Percentiles rank a stretch among this genome's conserved stretches.
Evolutionary conservation across 2,329 filamentous ascomycete genomes (phyloP).

Genomic region (Phyllosticta paracitricarpa): DNA sequence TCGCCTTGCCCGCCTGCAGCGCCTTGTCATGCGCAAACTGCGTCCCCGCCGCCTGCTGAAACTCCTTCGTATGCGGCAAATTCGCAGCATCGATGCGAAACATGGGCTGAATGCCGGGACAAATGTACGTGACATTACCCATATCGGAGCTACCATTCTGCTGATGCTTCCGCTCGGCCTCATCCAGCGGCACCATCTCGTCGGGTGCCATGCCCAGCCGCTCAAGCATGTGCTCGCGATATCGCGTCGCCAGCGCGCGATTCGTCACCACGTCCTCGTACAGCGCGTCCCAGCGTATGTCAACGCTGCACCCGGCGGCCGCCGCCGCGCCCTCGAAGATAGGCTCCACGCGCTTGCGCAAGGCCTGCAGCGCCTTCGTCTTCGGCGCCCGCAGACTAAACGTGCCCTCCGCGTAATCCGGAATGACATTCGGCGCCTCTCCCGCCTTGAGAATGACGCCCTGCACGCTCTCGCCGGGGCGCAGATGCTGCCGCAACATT

Average conservation of each 20-base stretch:
- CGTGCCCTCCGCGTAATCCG: slow-evolving; percentile 27
- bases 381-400: slow-evolving; percentile 28
- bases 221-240: neutral
- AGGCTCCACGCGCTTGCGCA: slow-evolving; percentile 23
- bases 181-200: slow-evolving; percentile 4
- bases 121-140: slow-evolving; percentile 15
- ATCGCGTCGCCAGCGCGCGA: neutral
- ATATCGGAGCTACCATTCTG: slow-evolving; percentile 14
- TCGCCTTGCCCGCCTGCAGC: slow-evolving; percentile 11
- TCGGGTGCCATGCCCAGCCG: neutral
- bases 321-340: slow-evolving; percentile 40
- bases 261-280: slow-evolving; percentile 8
- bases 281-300: slow-evolving; percentile 4
- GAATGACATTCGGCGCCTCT: slow-evolving; percentile 29
- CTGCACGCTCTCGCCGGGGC: slow-evolving; percentile 30
- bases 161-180: neutral
- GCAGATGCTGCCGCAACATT: slow-evolving; percentile 29
- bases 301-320: slow-evolving; percentile 33
- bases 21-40: slow-evolving; percentile 13
- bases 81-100: slow-evolving; percentile 13
- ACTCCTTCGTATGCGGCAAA: slow-evolving; percentile 13
- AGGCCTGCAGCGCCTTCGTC: slow-evolving; percentile 17
- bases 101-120: slow-evolving; percentile 14
- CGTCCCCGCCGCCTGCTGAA: slow-evolving; percentile 13
- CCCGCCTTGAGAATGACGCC: slow-evolving; percentile 22